Conservation (phyloP, 148 eudicot genomes). For the Rhododendron simsii region DNA sequence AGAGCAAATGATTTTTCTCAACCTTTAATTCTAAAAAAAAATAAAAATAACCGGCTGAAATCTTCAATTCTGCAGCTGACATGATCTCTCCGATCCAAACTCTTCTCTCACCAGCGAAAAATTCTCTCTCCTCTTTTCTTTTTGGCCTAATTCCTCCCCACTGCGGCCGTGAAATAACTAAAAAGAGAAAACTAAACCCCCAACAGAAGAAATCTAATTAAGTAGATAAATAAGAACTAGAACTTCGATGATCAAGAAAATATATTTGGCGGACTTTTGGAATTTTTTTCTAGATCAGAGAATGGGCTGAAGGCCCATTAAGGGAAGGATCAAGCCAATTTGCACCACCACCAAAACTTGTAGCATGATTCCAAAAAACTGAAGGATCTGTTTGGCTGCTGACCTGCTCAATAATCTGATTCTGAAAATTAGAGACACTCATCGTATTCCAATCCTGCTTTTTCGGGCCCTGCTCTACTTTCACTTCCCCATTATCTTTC, state of each 20-base stretch:
- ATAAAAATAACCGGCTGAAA: constrained; percentile 13
- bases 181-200: not conserved
- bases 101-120: constrained; percentile 19
- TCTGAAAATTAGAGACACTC: constrained; percentile 7
- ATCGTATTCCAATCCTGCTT: constrained; percentile 20
- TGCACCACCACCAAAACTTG: constrained; percentile 15
- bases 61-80: constrained; percentile 49
- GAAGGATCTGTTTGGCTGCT: constrained; percentile 39
- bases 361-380: constrained; percentile 38
- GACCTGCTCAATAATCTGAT: constrained; percentile 26
- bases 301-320: constrained; percentile 59
- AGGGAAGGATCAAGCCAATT: constrained; percentile 69
- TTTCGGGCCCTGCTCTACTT: constrained; percentile 38
- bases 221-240: not conserved
- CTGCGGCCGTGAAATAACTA: not conserved
- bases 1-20: constrained; percentile 39
- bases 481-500: constrained; percentile 23
- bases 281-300: constrained; percentile 41
- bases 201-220: not conserved
- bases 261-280: not conserved
- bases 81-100: constrained; percentile 73
- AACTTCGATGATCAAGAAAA: not conserved
- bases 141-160: not conserved
- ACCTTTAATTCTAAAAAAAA: constrained; percentile 12
- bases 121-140: not conserved